Evolutionary conservation across 441 rosid species (phyloP).

Genomic region (Lepidium campestre): DNA sequence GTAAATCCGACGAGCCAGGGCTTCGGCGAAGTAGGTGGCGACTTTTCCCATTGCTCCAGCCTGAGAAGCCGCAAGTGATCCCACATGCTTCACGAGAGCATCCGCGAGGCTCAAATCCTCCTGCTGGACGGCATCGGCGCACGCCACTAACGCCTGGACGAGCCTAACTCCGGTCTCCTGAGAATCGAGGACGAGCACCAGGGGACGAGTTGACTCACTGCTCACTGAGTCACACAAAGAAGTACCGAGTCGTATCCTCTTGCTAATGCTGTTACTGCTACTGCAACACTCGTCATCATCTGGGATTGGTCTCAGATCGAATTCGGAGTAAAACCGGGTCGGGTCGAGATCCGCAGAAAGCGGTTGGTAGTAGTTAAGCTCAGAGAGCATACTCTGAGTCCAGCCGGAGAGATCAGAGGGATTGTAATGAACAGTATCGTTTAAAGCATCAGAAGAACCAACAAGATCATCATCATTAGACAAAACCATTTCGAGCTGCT

Average conservation of each 20-base stretch:
- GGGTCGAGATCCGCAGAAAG: slow-evolving; percentile 20
- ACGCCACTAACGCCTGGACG: slow-evolving; percentile 59
- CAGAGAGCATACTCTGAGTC: slow-evolving; percentile 49
- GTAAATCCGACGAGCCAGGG: slow-evolving; percentile 50
- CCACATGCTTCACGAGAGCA: slow-evolving; percentile 49
- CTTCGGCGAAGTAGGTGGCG: slow-evolving; percentile 58
- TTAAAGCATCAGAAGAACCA: slow-evolving; percentile 33
- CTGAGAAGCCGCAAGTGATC: slow-evolving; percentile 48
- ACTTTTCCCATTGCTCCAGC: slow-evolving; percentile 75
- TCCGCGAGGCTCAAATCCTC: slow-evolving; percentile 44
- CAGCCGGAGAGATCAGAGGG: slow-evolving; percentile 56
- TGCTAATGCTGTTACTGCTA: slow-evolving; percentile 21
- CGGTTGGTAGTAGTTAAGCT: slow-evolving; percentile 28
- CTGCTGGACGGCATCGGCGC: slow-evolving; percentile 59
- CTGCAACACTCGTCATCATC: slow-evolving; percentile 29
- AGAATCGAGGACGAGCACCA: slow-evolving; percentile 41
- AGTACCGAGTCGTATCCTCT: slow-evolving; percentile 38
- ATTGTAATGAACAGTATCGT: slow-evolving; percentile 51
- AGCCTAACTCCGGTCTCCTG: slow-evolving; percentile 66
- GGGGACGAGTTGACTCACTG: slow-evolving; percentile 38
- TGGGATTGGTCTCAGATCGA: slow-evolving; percentile 50
- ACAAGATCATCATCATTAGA: slow-evolving; percentile 37
- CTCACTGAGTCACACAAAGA: slow-evolving; percentile 15
- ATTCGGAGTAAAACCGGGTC: slow-evolving; percentile 35
- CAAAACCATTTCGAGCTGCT: slow-evolving; percentile 62